Evolutionary conservation across 176 grass and related monocot genomes (phyloP).

Genomic region (Carex littledalei): DNA sequence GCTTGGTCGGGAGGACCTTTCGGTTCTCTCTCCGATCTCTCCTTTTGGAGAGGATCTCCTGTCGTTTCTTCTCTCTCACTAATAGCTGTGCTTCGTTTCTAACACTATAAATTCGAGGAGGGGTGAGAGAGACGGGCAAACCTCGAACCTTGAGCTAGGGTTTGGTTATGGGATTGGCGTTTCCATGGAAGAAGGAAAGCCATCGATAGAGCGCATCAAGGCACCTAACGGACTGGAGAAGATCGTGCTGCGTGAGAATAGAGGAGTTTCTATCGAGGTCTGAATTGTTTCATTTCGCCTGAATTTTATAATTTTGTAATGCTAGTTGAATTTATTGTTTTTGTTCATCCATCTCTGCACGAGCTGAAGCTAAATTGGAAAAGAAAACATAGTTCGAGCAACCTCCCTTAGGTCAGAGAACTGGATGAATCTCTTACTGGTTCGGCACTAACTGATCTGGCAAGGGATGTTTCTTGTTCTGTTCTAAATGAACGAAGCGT

Average conservation of each 20-base stretch:
- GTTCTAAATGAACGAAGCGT: neutral
- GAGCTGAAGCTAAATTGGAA: neutral
- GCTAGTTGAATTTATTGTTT: neutral
- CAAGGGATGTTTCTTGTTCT: neutral
- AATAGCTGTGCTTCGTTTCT: neutral
- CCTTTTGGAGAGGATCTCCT: neutral
- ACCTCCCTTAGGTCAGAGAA: neutral
- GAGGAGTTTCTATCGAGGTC: constrained; percentile 9
- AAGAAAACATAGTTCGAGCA: neutral
- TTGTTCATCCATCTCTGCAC: neutral
- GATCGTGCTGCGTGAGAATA: neutral
- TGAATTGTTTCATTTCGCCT: neutral
- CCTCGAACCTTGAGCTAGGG: neutral
- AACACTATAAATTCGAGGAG: neutral
- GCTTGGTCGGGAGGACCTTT: constrained; percentile 10
- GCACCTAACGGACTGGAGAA: constrained; percentile 16
- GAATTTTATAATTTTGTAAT: neutral
- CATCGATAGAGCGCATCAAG: constrained; percentile 14
- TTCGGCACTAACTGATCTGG: neutral
- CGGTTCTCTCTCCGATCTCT: neutral
- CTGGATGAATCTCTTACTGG: neutral
- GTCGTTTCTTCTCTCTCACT: neutral
- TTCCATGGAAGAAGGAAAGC: constrained; percentile 22
- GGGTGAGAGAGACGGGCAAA: neutral
- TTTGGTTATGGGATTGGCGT: constrained; percentile 21